phyloP scores from a whole-genome alignment of 768 basidiomycete genomes.

The Hericium alpestre region DNA sequence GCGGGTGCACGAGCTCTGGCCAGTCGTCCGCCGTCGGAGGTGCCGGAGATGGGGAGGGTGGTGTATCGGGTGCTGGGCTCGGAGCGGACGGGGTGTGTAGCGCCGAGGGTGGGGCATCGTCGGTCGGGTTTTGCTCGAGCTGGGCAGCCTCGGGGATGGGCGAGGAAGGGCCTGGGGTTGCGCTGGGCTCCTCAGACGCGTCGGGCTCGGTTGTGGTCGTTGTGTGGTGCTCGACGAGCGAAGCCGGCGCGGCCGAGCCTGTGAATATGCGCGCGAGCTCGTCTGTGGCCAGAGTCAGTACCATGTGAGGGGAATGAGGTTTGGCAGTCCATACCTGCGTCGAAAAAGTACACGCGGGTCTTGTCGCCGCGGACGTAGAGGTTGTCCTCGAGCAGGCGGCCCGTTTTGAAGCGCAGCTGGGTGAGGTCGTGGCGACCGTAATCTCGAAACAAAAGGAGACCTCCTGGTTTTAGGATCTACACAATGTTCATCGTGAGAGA shows the following conservation, averaged over 20 bases:
- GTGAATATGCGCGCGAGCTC: slow-evolving; percentile 76
- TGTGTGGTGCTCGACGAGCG: slow-evolving; percentile 22
- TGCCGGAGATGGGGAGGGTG: background rate
- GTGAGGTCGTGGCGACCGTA: slow-evolving; percentile 94
- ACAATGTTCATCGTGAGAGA: background rate
- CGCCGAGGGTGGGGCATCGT: background rate
- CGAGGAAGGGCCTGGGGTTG: background rate
- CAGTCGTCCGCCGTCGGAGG: slow-evolving; percentile 4
- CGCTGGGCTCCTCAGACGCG: background rate
- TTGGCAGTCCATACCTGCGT: slow-evolving; percentile 45
- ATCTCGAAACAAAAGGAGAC: slow-evolving; percentile 77
- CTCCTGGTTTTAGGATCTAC: slow-evolving; percentile 86
- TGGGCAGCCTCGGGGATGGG: background rate
- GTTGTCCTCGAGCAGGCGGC: slow-evolving; percentile 83
- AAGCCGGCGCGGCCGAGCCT: slow-evolving; percentile 35
- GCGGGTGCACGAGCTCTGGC: slow-evolving; percentile 32
- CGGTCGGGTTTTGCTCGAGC: background rate
- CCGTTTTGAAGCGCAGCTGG: slow-evolving; percentile 84
- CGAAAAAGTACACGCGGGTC: slow-evolving; percentile 96
- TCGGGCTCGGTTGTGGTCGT: slow-evolving; percentile 23
- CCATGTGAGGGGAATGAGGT: too few relatives aligned
- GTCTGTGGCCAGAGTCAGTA: too few relatives aligned
- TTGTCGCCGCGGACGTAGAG: slow-evolving; percentile 96
- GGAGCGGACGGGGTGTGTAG: background rate
- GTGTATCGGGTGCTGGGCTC: background rate